phyloP scores from a whole-genome alignment of 1,139 yeast genomes.

The Kodamaea anthophila region DNA sequence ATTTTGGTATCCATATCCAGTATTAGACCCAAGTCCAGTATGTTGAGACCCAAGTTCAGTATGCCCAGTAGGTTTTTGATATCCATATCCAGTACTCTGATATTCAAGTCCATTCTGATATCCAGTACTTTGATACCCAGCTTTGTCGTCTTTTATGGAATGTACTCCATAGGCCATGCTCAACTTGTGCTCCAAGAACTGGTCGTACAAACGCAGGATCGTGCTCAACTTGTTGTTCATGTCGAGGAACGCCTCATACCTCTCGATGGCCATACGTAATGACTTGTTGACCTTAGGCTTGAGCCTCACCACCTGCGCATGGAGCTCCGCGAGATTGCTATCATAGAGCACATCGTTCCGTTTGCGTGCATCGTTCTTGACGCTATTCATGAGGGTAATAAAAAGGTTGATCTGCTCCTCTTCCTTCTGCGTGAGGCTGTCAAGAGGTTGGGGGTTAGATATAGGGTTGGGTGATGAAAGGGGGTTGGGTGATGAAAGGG shows the following conservation, averaged over 20 bases:
- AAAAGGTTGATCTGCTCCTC: constrained; percentile 66
- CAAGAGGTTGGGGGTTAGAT: constrained; percentile 4
- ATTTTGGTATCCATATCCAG: not conserved
- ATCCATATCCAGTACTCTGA: constrained; percentile 1
- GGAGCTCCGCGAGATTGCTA: constrained; percentile 54
- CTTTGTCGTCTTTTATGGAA: constrained; percentile 10
- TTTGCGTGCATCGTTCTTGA: constrained; percentile 43
- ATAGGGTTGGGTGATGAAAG: too few species aligned
- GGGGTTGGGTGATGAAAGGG: too few species aligned
- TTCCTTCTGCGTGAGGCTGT: constrained; percentile 50
- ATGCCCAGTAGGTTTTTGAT: not conserved
- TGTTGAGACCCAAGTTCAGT: not conserved
- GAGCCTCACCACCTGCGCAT: constrained; percentile 55
- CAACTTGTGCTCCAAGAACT: constrained; percentile 64
- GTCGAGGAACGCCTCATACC: constrained; percentile 67
- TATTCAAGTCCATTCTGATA: not conserved
- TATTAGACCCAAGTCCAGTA: not conserved
- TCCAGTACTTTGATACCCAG: not conserved
- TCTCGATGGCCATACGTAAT: constrained; percentile 55
- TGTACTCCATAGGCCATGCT: constrained; percentile 41
- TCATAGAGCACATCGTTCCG: constrained; percentile 55
- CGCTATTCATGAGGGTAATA: constrained; percentile 55
- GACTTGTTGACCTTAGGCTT: constrained; percentile 73
- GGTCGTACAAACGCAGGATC: constrained; percentile 73
- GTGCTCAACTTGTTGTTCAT: constrained; percentile 80